A percentile compares a stretch with the other conserved stretches of the same genome.
Conservation (phyloP, 257 asterid species). For the Verbena officinalis region DNA sequence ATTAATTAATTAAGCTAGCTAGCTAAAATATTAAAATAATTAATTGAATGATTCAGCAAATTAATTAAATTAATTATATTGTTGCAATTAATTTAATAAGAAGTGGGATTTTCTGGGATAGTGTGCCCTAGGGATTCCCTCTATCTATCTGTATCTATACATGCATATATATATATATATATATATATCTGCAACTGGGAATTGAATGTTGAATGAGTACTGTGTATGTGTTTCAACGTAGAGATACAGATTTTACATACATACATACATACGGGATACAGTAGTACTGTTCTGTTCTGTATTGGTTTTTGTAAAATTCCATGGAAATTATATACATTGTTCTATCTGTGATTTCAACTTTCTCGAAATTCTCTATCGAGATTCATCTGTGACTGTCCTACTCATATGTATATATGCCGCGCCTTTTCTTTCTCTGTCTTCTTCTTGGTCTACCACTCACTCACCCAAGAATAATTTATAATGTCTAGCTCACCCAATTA, state of each 20-base stretch:
- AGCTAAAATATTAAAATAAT: neutral
- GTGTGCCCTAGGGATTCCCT: slow-evolving; percentile 74
- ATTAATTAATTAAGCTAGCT: neutral
- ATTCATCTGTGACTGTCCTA: slow-evolving; percentile 56
- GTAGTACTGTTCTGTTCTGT: neutral
- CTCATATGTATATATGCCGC: slow-evolving; percentile 38
- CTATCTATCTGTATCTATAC: slow-evolving; percentile 22
- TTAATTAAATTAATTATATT: neutral
- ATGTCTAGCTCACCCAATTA: no score
- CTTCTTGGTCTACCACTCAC: slow-evolving; percentile 42
- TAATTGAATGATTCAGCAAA: slow-evolving; percentile 12
- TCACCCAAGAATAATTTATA: no score
- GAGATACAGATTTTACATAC: neutral
- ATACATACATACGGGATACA: neutral
- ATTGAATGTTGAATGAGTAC: slow-evolving; percentile 8
- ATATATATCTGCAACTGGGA: slow-evolving; percentile 23
- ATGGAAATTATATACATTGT: slow-evolving; percentile 37
- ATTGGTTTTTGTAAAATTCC: slow-evolving; percentile 44
- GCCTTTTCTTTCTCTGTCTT: slow-evolving; percentile 53
- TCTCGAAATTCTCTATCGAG: slow-evolving; percentile 67
- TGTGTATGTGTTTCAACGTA: neutral
- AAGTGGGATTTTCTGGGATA: slow-evolving; percentile 81
- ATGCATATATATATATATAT: no score
- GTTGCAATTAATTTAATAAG: slow-evolving; percentile 25
- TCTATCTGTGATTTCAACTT: slow-evolving; percentile 26